These are phyloP conservation scores for Allium cepa DNA, from an alignment of 106 monocot species.

Conservation along the genomic window DNA sequence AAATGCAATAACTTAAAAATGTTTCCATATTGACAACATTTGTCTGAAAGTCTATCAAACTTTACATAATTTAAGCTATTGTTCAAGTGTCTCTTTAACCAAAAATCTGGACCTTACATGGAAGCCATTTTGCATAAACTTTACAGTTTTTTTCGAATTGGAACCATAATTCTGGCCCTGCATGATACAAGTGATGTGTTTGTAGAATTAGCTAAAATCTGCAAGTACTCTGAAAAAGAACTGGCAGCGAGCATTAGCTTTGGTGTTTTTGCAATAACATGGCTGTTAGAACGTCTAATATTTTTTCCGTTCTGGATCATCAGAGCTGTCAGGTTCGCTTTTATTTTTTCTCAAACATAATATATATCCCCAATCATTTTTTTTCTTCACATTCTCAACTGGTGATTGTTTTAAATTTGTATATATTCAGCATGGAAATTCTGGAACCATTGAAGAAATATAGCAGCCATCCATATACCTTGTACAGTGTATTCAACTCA, in stretches of 20 bases:
- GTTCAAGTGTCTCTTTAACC: not conserved
- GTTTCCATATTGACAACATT: not conserved
- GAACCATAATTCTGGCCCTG: conserved; percentile 68
- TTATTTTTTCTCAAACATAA: not conserved
- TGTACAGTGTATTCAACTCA: conserved; percentile 77
- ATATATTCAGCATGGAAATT: conserved; percentile 41
- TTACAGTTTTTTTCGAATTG: conserved; percentile 81
- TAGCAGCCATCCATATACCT: conserved; percentile 22
- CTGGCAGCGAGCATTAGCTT: conserved; percentile 70
- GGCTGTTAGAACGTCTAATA: conserved; percentile 67
- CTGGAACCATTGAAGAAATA: conserved; percentile 21
- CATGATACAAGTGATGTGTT: conserved; percentile 93
- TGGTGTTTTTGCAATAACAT: conserved; percentile 76
- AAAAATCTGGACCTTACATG: not conserved
- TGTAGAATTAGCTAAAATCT: conserved; percentile 83
- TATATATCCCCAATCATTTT: not conserved
- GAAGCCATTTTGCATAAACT: not conserved
- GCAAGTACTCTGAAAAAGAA: conserved; percentile 88
- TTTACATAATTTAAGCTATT: not conserved
- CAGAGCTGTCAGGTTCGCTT: conserved; percentile 55
- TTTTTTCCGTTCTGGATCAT: conserved; percentile 93
- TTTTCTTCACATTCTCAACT: not conserved
- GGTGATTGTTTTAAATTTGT: conserved; percentile 6
- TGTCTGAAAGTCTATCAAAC: not conserved
- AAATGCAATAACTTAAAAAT: not conserved